Percentiles rank a stretch among this genome's conserved stretches.
Evolutionary conservation across 371 early-diverging fungal genomes (phyloP).

Genomic region (Mucor irregularis): DNA sequence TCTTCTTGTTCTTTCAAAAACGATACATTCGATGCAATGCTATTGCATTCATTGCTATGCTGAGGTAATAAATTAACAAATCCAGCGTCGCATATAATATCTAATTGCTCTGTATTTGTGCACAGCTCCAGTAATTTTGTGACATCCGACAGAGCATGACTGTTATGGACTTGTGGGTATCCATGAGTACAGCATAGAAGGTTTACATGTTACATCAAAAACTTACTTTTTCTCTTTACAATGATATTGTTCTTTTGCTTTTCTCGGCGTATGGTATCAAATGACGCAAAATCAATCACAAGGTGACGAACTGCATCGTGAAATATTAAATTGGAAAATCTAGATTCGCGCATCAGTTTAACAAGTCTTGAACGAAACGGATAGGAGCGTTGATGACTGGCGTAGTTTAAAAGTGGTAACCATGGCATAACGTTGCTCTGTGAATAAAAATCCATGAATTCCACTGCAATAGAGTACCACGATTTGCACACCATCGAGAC

Average conservation of each 20-base stretch:
- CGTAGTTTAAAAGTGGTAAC: slow-evolving; percentile 11
- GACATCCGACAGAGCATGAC: background rate
- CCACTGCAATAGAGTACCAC: slow-evolving; percentile 21
- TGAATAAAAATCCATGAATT: slow-evolving; percentile 1
- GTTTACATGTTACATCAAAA: no score
- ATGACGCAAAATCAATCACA: slow-evolving; percentile 23
- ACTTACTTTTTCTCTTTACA: slow-evolving; percentile 6
- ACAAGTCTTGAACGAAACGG: slow-evolving; percentile 11
- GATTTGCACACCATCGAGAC: slow-evolving; percentile 23
- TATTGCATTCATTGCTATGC: background rate
- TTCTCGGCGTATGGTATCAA: slow-evolving; percentile 12
- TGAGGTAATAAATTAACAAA: slow-evolving; percentile 3
- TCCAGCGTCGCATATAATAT: slow-evolving; percentile 24
- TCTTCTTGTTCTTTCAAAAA: background rate
- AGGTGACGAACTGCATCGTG: slow-evolving; percentile 13
- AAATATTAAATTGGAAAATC: background rate
- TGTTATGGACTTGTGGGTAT: slow-evolving; percentile 10
- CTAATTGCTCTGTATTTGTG: slow-evolving; percentile 15
- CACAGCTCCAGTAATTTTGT: slow-evolving; percentile 12
- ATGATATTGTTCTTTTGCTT: background rate
- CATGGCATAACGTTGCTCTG: background rate
- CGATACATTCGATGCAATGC: background rate
- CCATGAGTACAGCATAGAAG: no score
- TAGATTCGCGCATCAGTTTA: slow-evolving; percentile 11
- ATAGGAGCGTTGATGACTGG: slow-evolving; percentile 10